phyloP scores from a whole-genome alignment of 345 rosid genomes.

The Cardamine occulta region DNA sequence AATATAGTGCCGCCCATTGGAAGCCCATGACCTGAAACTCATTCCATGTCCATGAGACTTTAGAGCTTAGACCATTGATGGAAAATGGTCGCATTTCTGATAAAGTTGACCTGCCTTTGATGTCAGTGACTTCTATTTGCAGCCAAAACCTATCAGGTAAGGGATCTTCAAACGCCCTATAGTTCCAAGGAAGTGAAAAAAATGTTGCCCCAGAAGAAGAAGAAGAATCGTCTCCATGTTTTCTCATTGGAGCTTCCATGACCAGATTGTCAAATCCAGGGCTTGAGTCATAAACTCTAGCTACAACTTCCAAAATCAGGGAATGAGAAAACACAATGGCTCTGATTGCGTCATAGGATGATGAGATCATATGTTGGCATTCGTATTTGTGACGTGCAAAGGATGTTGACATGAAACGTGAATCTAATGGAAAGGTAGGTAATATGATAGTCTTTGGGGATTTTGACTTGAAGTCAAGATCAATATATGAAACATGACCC shows the following conservation, averaged over 20 bases:
- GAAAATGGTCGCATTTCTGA: slow-evolving; percentile 84
- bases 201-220: slow-evolving; percentile 66
- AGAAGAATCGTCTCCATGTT: slow-evolving; percentile 50
- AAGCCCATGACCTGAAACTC: slow-evolving; percentile 88
- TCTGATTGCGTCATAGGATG: slow-evolving; percentile 82
- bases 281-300: slow-evolving; percentile 71
- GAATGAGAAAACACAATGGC: slow-evolving; percentile 81
- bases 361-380: slow-evolving; percentile 70
- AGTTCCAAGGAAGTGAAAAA: slow-evolving; percentile 85
- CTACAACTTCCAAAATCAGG: slow-evolving; percentile 65
- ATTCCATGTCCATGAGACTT: slow-evolving; percentile 88
- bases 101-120: slow-evolving; percentile 56
- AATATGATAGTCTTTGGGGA: slow-evolving; percentile 62
- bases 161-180: slow-evolving; percentile 83
- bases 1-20: slow-evolving; percentile 78
- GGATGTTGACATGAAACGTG: slow-evolving; percentile 84
- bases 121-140: slow-evolving; percentile 72
- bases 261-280: slow-evolving; percentile 62
- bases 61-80: slow-evolving; percentile 61
- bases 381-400: slow-evolving; percentile 58
- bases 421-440: slow-evolving; percentile 92
- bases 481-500: slow-evolving; percentile 85
- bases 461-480: slow-evolving; percentile 67
- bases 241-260: slow-evolving; percentile 76
- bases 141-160: slow-evolving; percentile 91